Base-by-base conservation (phyloP, 768 basidiomycete genomes). In the Auriculariales sp. region DNA sequence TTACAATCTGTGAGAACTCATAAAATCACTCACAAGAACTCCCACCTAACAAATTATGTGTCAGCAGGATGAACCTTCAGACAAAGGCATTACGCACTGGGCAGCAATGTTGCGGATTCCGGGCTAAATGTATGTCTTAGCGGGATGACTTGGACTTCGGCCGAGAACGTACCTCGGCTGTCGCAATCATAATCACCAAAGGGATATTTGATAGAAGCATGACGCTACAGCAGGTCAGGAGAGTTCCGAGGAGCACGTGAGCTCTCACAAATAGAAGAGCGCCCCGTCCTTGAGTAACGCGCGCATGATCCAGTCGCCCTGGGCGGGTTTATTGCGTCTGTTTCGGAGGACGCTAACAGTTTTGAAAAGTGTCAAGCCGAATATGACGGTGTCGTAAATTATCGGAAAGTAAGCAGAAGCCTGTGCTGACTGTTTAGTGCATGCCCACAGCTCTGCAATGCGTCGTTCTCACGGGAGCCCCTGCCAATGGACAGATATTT, bases 321-420 rank as follows among this genome's bases (percentile, higher is more conserved):
- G 22, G 17, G 64, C 53, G 22, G 3, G 53, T 48, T 47, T 32
- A 61, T 29, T 19, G 17, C 39, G 39, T 19, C 17, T 19, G 39
- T 44, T 22, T 19, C 4, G 58, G 55, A 6, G 54, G 54, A 27
- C 55, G 42, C 11, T 69, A 67, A 42, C 61, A 61, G 39, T 44
- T 15, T 44, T 44, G 46, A 54, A 58, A 10, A 69, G 12, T 1
- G 64, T 68, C 36, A 71, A 52, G 12, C 47, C 49, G 35, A 72
- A 55, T 25, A 71, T 54, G 12, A 55, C 55, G 0, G 68, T 68
- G 47, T 71, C 70, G 30, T 65, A 71, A 4, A 66, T 32, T 1
- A 71, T 59, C 14, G 71, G 70, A 2, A 72, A 51, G 66, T 66
- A 70, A 2, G 66, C 70, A 1, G 67, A 68, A 9, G 65, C 61